Evolutionary conservation across 1,284 basidiomycete species (phyloP), one percentile per base, ranked within the genome.

Genomic region (Ceratobasidium sp.): DNA sequence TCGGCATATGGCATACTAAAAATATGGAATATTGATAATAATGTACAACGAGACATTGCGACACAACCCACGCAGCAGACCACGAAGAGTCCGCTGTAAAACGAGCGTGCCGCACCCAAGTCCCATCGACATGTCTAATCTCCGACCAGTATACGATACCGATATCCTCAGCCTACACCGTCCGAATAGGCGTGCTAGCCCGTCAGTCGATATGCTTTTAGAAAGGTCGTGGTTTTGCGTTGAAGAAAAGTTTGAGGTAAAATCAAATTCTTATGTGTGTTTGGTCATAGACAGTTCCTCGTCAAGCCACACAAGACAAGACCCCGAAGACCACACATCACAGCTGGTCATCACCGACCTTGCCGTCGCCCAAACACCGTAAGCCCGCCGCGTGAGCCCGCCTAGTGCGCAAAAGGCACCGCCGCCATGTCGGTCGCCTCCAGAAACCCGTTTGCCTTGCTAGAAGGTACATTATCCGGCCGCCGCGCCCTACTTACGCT

Each of bases 31-130:
- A 57, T 57, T 33, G n/a, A 57, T n/a, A 28, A 20, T 78, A 81
- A 84, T 94, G 91, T 94, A 91, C 92, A 91, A 93, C 93, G 88
- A 90, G 91, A 94, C 93, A 94, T 94, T 94, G 93, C 93, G 92
- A 88, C 88, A 86, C 82, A 84, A 86, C 88, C 90, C 92, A 93
- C 83, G 85, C 88, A 87, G 87, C 82, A 83, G 59, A 85, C 90
- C 89, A 88, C 89, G 90, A 92, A 93, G 87, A 86, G 87, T 84
- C 84, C 79, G 82, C 89, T 87, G 87, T 83, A 83, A 82, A 83
- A 81, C 78, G 89, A 88, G 87, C 84, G 84, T 86, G 87, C 87
- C 93, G 93, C 93, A 94, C 93, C 93, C 93, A 94, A 92, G 91
- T 93, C 92, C 89, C 91, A 91, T 93, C 90, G 84, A 85, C 87